phyloP scores from a whole-genome alignment of 306 rosid species.

The Ochetophila trinervis region DNA sequence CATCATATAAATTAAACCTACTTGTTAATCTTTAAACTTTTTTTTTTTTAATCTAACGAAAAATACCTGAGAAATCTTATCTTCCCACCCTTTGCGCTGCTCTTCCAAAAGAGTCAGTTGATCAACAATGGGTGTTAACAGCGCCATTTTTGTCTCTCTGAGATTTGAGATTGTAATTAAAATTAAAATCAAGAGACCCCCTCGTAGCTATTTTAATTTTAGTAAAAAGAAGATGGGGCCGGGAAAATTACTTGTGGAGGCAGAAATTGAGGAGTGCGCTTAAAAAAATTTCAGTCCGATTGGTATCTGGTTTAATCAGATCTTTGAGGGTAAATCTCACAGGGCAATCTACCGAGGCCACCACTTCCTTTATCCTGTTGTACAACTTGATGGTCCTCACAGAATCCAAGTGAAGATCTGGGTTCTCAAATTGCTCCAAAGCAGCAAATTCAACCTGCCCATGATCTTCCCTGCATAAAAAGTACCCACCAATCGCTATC shows the following conservation, averaged over 20 bases:
- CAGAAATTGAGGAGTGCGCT: conserved; percentile 69
- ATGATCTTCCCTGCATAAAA: conserved; percentile 57
- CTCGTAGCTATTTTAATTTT: too few species aligned
- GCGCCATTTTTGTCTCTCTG: conserved; percentile 55
- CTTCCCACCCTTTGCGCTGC: conserved; percentile 44
- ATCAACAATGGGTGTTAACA: conserved; percentile 44
- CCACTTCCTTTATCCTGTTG: conserved; percentile 49
- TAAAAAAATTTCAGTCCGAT: conserved; percentile 57
- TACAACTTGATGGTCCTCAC: conserved; percentile 36
- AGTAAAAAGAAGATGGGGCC: background rate
- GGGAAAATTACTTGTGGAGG: conserved; percentile 48
- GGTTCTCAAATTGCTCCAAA: conserved; percentile 71
- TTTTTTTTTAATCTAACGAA: conserved; percentile 1
- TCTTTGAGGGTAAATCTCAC: conserved; percentile 57
- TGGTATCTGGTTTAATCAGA: conserved; percentile 52
- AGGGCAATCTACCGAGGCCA: conserved; percentile 54
- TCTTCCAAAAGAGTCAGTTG: conserved; percentile 51
- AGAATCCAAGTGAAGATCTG: conserved; percentile 54
- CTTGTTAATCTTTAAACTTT: background rate
- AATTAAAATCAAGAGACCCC: background rate
- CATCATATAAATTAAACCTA: background rate
- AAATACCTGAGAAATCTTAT: conserved; percentile 54
- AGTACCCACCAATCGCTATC: background rate
- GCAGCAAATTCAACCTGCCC: conserved; percentile 74
- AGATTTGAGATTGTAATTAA: background rate